Evolutionary conservation across 192 early-diverging fungal species (phyloP).

Genomic region (Funneliformis mosseae): DNA sequence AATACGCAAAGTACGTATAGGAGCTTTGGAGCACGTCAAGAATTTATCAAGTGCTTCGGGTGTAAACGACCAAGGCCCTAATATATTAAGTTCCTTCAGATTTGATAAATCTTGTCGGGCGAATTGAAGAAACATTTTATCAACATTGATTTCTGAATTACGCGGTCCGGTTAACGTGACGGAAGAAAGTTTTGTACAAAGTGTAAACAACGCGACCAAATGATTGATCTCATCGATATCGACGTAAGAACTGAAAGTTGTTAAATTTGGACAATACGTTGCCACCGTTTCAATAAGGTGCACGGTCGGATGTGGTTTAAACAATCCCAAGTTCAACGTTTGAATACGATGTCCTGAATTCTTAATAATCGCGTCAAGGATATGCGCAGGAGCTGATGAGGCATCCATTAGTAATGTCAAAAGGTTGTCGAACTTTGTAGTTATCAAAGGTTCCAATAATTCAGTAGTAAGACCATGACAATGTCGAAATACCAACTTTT

Average conservation of each 20-base stretch:
- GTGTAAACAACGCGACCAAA: not conserved
- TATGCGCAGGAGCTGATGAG: not conserved
- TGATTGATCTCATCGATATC: not conserved
- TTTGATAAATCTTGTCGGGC: not conserved
- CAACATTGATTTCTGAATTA: not conserved
- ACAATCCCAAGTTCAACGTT: conserved; percentile 3
- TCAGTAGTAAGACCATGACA: conserved; percentile 13
- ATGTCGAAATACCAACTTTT: not conserved
- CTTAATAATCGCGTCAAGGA: conserved; percentile 5
- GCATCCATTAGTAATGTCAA: not conserved
- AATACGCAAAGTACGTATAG: not conserved
- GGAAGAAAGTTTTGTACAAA: not conserved
- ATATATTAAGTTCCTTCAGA: not conserved
- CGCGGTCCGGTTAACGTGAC: not conserved
- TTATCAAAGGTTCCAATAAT: conserved; percentile 17
- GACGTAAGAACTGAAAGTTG: not conserved
- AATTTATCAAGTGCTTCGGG: not conserved
- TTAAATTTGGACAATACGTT: conserved; percentile 16
- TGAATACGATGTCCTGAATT: not conserved
- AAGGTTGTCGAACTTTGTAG: not conserved
- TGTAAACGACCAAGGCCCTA: conserved; percentile 1
- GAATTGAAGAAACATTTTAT: not conserved
- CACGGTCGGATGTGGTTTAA: not conserved
- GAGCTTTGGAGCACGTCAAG: not conserved
- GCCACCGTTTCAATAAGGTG: conserved; percentile 3